Evolutionary conservation across 352 stramenopile species (phyloP).

Genomic region (Phytophthora tubulina): DNA sequence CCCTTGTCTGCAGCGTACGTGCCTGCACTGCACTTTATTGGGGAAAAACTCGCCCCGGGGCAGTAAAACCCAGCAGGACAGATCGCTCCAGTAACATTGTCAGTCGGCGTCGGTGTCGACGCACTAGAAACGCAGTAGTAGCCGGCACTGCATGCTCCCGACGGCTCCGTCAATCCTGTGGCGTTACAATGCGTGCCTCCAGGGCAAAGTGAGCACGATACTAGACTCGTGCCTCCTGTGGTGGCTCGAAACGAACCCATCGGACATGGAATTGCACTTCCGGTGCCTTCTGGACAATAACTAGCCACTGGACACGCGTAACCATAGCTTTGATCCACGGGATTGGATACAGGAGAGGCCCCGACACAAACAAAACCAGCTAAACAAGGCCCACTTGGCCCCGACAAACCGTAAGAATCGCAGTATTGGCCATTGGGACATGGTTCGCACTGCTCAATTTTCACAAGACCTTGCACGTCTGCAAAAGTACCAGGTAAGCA

Average conservation of each 20-base stretch:
- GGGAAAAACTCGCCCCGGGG: slow-evolving; percentile 50
- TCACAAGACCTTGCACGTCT: slow-evolving; percentile 66
- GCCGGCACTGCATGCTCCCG: slow-evolving; percentile 68
- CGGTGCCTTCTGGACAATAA: slow-evolving; percentile 80
- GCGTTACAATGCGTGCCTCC: slow-evolving; percentile 63
- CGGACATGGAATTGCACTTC: slow-evolving; percentile 65
- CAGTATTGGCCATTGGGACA: slow-evolving; percentile 91
- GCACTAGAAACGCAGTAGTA: slow-evolving; percentile 85
- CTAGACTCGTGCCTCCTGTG: slow-evolving; percentile 57
- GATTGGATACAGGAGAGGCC: slow-evolving; percentile 69
- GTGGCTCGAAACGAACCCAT: slow-evolving; percentile 62
- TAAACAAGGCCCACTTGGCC: slow-evolving; percentile 65
- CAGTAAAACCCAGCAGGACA: slow-evolving; percentile 78
- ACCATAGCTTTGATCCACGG: slow-evolving; percentile 55
- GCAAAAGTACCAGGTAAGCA: slow-evolving; percentile 74
- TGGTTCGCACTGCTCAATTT: slow-evolving; percentile 74
- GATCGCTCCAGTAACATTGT: slow-evolving; percentile 50
- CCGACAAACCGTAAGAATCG: slow-evolving; percentile 78
- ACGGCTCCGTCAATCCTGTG: slow-evolving; percentile 58
- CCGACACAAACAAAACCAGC: slow-evolving; percentile 71
- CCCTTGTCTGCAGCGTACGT: slow-evolving; percentile 49
- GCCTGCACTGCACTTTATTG: slow-evolving; percentile 55
- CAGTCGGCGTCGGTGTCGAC: slow-evolving; percentile 55
- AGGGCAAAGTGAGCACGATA: slow-evolving; percentile 75
- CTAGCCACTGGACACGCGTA: slow-evolving; percentile 70